Base-by-base conservation (phyloP, 2,329 filamentous ascomycete species). In the Albifimbria verrucaria region DNA sequence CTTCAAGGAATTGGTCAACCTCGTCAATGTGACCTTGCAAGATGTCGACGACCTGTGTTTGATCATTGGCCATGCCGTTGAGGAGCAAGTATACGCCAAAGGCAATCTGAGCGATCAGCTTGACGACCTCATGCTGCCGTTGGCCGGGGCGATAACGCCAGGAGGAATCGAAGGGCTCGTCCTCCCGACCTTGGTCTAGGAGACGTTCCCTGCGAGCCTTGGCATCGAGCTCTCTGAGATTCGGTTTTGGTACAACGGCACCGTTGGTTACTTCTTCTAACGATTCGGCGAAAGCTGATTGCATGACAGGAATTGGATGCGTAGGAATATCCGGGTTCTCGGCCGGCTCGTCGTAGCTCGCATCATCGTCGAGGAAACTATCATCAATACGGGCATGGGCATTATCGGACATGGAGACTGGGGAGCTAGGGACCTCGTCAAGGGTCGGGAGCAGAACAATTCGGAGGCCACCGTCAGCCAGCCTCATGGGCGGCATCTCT, bases 21-120 rank as follows among this genome's bases (percentile, higher is more conserved):
- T 97, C 93, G 65, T 96, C 90, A 55, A 97, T 94, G 69, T 97
- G 93, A 15, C 84, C 86, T 65, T 97, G 91, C 52, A 97, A 78
- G 50, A 97, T 97, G 58, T 81, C 86, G 57, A 96, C 87, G 12
- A 97, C 93, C 67, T 96, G 90, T 28, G 85, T 80, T 60, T 96
- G 89, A 60, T 90, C 95, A 70, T 93, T 96, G 50, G 94, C 92
- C 68, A 95, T 83, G 55, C 87, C 86, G 63, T 92, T 87, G 52
- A 95, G 83, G 53, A 97, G 74, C 44, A 97, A 77, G 68, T 97
- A 92, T 36, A 97, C 87, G 20, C 94, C 93, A 69, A 97, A 97
- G 2, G 91, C 88, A 61, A 97, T 92, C 71, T 97, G 93, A 17
- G 93, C 87, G 66, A 95, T 83, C 48, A 97, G 82, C 73, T 97